Percentiles rank a stretch among this genome's conserved stretches.
Evolutionary conservation across 208 protist species (phyloP).

Genomic region (Crithidia fasciculata): DNA sequence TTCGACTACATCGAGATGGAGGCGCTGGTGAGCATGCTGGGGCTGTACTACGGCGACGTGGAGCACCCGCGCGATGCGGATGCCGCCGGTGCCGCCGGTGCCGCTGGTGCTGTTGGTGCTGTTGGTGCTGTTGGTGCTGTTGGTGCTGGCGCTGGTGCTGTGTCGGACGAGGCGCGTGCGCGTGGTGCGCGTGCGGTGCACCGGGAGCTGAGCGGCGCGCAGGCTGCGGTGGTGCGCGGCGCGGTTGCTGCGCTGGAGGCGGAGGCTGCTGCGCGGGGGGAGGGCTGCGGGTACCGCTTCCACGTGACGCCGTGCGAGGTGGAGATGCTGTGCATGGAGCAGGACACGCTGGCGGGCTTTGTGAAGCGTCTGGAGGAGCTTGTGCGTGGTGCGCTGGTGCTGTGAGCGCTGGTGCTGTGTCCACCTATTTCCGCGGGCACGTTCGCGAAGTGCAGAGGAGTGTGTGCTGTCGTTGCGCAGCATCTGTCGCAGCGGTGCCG

Average conservation of each 20-base stretch:
- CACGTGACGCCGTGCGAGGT: constrained; percentile 74
- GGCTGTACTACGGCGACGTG: constrained; percentile 79
- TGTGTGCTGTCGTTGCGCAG: no score
- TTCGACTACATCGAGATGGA: constrained; percentile 75
- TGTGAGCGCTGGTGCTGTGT: constrained; percentile 15
- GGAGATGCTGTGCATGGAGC: constrained; percentile 75
- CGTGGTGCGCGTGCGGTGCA: constrained; percentile 42
- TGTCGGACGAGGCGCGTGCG: constrained; percentile 18
- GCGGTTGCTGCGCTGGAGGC: constrained; percentile 38
- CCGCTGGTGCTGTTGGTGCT: background rate
- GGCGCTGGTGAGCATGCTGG: constrained; percentile 62
- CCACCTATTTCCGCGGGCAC: no score
- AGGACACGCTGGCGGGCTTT: constrained; percentile 70
- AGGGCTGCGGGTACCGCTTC: constrained; percentile 37
- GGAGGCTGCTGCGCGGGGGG: constrained; percentile 29
- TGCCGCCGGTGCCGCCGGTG: no score
- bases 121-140: background rate
- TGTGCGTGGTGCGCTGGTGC: constrained; percentile 31
- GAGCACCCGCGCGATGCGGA: constrained; percentile 7
- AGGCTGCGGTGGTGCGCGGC: constrained; percentile 36
- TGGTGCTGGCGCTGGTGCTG: background rate
- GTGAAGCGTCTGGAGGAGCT: constrained; percentile 39
- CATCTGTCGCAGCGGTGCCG: no score
- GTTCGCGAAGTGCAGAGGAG: no score
- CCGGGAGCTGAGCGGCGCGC: constrained; percentile 36